phyloP scores from a whole-genome alignment of 805 yeast genomes.

The Starmerella powellii region DNA sequence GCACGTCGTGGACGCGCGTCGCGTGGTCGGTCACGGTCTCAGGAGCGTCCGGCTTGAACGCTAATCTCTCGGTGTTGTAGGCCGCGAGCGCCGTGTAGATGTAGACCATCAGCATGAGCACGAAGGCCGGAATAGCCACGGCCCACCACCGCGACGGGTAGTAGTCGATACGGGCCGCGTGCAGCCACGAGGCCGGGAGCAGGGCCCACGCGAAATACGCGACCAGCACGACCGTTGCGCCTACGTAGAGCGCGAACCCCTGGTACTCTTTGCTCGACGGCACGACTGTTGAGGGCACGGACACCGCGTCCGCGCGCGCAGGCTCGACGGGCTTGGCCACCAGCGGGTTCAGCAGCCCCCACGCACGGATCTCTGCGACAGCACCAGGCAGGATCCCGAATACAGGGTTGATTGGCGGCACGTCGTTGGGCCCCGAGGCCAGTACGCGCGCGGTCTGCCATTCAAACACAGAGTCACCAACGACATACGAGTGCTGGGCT shows the following conservation, averaged over 20 bases:
- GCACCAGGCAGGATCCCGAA: constrained; percentile 43
- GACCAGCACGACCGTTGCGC: constrained; percentile 44
- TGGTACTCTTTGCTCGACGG: constrained; percentile 48
- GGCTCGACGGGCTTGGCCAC: no score
- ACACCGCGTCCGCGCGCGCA: neutral
- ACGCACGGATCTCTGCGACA: constrained; percentile 30
- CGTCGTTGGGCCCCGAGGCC: neutral
- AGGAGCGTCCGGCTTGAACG: constrained; percentile 46
- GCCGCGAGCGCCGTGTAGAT: constrained; percentile 57
- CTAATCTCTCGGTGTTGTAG: constrained; percentile 66
- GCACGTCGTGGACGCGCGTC: constrained; percentile 70
- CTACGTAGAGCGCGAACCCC: constrained; percentile 73
- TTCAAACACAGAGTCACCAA: constrained; percentile 24
- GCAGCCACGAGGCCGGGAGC: constrained; percentile 46
- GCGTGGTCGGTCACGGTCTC: constrained; percentile 61
- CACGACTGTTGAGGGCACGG: neutral
- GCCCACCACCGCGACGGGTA: constrained; percentile 93
- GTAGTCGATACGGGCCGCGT: constrained; percentile 44
- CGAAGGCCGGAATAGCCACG: constrained; percentile 57
- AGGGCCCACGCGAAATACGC: constrained; percentile 65
- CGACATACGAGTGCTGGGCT: constrained; percentile 36
- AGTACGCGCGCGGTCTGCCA: constrained; percentile 23
- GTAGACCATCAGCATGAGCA: constrained; percentile 59
- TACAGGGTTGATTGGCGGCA: constrained; percentile 40
- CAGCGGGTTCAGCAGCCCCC: no score